A percentile compares a stretch with the other conserved stretches of the same genome.
These are phyloP conservation scores for Blastocrithidia nonstop DNA, from an alignment of 208 protist species.

Conservation along the genomic window DNA sequence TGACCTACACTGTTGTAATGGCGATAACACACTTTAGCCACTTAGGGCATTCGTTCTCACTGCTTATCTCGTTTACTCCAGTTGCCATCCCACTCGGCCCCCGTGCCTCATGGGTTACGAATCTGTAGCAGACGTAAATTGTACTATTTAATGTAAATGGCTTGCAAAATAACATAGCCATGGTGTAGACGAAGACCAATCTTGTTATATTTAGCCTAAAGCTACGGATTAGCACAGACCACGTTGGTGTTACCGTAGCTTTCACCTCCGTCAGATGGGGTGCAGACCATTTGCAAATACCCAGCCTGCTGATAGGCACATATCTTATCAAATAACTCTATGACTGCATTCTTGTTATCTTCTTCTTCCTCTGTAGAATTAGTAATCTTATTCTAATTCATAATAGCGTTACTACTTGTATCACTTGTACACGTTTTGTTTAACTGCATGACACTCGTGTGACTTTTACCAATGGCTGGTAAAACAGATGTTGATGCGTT, in stretches of 20 bases:
- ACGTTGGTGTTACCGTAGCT: constrained; percentile 19
- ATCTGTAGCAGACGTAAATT: constrained; percentile 48
- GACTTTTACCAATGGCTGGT: constrained; percentile 35
- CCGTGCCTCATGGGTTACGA: constrained; percentile 62
- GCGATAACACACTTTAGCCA: constrained; percentile 24
- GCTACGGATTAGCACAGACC: constrained; percentile 13
- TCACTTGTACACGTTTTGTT: too few relatives aligned
- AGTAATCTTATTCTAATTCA: too few relatives aligned
- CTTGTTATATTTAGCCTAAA: constrained; percentile 34
- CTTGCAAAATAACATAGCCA: constrained; percentile 42
- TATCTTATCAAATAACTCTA: constrained; percentile 40
- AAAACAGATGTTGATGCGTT: constrained; percentile 48
- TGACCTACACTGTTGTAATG: too few relatives aligned
- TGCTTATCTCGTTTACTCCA: too few relatives aligned
- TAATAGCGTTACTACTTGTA: too few relatives aligned
- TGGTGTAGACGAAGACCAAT: constrained; percentile 44
- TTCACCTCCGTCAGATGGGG: constrained; percentile 23
- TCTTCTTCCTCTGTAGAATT: too few relatives aligned
- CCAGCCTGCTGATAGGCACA: constrained; percentile 18
- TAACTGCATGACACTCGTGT: too few relatives aligned
- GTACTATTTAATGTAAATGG: constrained; percentile 30
- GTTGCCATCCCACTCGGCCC: too few relatives aligned
- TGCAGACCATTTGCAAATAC: constrained; percentile 56
- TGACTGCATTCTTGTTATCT: too few relatives aligned
- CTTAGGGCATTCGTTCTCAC: too few relatives aligned